Evolutionary conservation across 306 rosid genomes (phyloP).

Genomic region (Quercus cerris): DNA sequence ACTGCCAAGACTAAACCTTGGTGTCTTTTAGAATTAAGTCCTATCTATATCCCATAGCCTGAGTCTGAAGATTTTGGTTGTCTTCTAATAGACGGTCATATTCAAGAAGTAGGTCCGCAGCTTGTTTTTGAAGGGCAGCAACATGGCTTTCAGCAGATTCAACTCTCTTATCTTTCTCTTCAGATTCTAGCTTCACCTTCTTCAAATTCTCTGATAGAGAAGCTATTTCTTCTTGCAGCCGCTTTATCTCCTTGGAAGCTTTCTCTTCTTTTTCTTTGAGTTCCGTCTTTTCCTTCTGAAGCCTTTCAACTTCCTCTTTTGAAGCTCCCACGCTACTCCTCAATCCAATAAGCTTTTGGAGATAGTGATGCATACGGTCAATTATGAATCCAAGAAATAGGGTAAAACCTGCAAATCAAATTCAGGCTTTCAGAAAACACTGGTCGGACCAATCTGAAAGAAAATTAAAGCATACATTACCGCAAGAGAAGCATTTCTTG

Average conservation of each 20-base stretch:
- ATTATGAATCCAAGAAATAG: conserved; percentile 74
- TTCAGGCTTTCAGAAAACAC: conserved; percentile 2
- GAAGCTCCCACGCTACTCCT: conserved; percentile 49
- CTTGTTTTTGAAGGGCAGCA: conserved; percentile 71
- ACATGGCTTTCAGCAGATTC: conserved; percentile 75
- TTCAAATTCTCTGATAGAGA: conserved; percentile 51
- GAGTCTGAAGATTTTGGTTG: conserved; percentile 81
- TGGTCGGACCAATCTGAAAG: not conserved
- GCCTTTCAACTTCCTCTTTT: conserved; percentile 62
- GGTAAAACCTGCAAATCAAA: conserved; percentile 61
- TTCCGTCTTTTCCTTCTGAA: conserved; percentile 45
- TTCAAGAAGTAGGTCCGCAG: conserved; percentile 77
- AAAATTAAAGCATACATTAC: not conserved
- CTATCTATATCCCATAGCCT: conserved; percentile 32
- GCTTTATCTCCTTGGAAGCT: conserved; percentile 51
- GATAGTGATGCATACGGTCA: conserved; percentile 69
- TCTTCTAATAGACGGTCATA: conserved; percentile 79
- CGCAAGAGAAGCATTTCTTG: too few species aligned
- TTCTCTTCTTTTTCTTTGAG: conserved; percentile 60
- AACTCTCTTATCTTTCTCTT: conserved; percentile 57
- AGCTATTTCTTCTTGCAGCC: conserved; percentile 43
- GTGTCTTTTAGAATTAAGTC: conserved; percentile 21
- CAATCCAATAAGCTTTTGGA: conserved; percentile 49
- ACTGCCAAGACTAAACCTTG: conserved; percentile 16
- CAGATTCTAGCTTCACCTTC: conserved; percentile 54